These are phyloP conservation scores for Lojkania enalia DNA, from an alignment of 2,329 filamentous ascomycete genomes.

Conservation along the genomic window DNA sequence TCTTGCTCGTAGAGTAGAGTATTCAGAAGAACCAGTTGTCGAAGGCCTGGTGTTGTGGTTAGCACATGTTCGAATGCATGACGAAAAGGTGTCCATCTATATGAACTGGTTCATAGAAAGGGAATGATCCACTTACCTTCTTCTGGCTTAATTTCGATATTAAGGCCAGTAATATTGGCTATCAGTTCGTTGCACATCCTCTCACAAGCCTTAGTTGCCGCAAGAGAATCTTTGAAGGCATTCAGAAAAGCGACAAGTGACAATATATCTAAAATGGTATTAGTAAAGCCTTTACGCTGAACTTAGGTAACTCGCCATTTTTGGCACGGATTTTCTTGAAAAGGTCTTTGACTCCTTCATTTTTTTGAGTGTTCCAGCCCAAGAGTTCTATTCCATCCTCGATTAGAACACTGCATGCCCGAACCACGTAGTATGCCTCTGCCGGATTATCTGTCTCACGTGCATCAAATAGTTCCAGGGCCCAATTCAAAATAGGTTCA, in stretches of 20 bases:
- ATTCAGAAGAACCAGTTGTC: slow-evolving; percentile 59
- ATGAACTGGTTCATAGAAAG: no score
- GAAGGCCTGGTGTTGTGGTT: slow-evolving; percentile 44
- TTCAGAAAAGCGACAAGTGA: slow-evolving; percentile 53
- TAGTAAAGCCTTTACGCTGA: neutral
- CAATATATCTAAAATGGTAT: slow-evolving; percentile 53
- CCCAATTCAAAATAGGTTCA: slow-evolving; percentile 31
- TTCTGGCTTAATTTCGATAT: slow-evolving; percentile 47
- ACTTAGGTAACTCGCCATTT: no score
- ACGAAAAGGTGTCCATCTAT: neutral
- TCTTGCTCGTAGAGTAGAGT: slow-evolving; percentile 55
- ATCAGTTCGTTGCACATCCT: slow-evolving; percentile 64
- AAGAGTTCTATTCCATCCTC: slow-evolving; percentile 47
- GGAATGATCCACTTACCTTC: no score
- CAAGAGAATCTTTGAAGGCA: slow-evolving; percentile 54
- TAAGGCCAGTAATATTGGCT: slow-evolving; percentile 61
- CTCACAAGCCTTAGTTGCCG: slow-evolving; percentile 52
- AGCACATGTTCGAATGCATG: slow-evolving; percentile 2
- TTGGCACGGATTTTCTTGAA: no score
- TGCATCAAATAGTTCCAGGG: slow-evolving; percentile 26
- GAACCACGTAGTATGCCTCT: slow-evolving; percentile 48
- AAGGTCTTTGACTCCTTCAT: slow-evolving; percentile 15
- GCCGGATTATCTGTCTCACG: slow-evolving; percentile 26
- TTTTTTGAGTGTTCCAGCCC: slow-evolving; percentile 43
- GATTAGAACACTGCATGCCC: slow-evolving; percentile 44